A percentile compares a stretch with the other conserved stretches of the same genome.
Evolutionary conservation across 768 basidiomycete species (phyloP).

Genomic region (Suillus fuscotomentosus): DNA sequence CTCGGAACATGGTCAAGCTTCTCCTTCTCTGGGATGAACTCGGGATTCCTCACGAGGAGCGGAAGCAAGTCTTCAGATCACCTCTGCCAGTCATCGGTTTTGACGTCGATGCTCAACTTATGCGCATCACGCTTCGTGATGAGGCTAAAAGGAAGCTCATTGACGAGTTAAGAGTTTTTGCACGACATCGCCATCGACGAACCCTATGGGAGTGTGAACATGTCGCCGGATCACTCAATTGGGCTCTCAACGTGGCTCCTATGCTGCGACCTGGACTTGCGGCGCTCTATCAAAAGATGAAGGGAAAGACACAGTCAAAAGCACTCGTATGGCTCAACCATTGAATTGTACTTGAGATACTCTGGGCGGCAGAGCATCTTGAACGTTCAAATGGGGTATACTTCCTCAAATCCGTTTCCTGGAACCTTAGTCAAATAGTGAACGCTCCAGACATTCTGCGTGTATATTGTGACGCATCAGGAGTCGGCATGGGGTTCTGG

Average conservation of each 20-base stretch:
- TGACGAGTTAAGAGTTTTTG: rapidly evolving
- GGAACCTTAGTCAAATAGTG: too few relatives aligned
- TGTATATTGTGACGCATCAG: too few relatives aligned
- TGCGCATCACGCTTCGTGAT: constrained; percentile 7
- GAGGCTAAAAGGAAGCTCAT: not conserved
- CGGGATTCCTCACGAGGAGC: too few relatives aligned
- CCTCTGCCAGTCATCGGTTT: constrained; percentile 31
- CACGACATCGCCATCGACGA: too few relatives aligned
- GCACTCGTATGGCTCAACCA: not conserved
- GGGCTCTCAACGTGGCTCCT: constrained; percentile 38
- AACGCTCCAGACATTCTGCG: too few relatives aligned
- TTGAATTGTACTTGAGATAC: too few relatives aligned
- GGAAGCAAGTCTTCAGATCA: constrained; percentile 38
- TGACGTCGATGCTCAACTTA: constrained; percentile 19
- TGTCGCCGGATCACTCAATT: constrained; percentile 39
- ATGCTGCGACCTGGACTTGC: constrained; percentile 24
- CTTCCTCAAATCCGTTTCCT: not conserved
- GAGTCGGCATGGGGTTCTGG: too few relatives aligned
- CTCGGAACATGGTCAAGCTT: too few relatives aligned
- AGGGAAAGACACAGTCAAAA: constrained; percentile 17
- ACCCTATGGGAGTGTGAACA: constrained; percentile 15
- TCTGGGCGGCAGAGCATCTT: not conserved
- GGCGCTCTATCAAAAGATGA: constrained; percentile 32
- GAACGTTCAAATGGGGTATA: not conserved
- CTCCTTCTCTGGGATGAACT: too few relatives aligned